A percentile compares a stretch with the other conserved stretches of the same genome.
These are phyloP conservation scores for Diaporthe sp. DNA, from an alignment of 2,329 filamentous ascomycete species.

Conservation along the genomic window DNA sequence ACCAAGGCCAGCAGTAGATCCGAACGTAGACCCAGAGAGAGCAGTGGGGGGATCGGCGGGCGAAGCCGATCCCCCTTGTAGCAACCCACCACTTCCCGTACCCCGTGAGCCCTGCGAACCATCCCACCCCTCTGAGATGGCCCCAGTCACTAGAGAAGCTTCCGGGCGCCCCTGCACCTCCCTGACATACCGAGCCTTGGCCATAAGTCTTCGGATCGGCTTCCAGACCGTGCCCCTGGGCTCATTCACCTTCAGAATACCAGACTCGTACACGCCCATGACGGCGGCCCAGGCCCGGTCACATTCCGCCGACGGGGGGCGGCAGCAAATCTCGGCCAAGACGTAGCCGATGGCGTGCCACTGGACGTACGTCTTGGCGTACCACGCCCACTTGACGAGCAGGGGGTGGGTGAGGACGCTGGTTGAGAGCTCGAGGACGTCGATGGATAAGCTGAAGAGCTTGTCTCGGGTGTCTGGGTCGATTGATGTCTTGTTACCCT, in stretches of 20 bases:
- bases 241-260: not conserved
- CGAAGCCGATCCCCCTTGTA: not conserved
- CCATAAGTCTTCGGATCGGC: constrained; percentile 36
- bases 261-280: not conserved
- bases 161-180: constrained; percentile 24
- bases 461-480: constrained; percentile 65
- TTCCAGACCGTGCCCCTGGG: constrained; percentile 33
- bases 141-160: accelerated
- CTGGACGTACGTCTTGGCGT: constrained; percentile 64
- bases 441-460: constrained; percentile 78
- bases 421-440: constrained; percentile 75
- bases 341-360: constrained; percentile 65
- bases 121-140: not conserved
- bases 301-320: constrained; percentile 62
- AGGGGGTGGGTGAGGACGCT: constrained; percentile 75
- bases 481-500: not conserved
- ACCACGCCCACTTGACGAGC: constrained; percentile 60
- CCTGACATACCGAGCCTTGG: constrained; percentile 38
- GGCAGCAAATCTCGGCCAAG: constrained; percentile 59
- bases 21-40: not conserved
- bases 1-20: not conserved
- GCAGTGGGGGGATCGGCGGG: too few species aligned
- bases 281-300: constrained; percentile 65
- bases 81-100: accelerated
- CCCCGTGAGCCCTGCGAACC: not conserved